Evolutionary conservation across 1,284 basidiomycete genomes (phyloP), one percentile per base, ranked within the genome.

Genomic region (Cryptococcus maquisensis): DNA sequence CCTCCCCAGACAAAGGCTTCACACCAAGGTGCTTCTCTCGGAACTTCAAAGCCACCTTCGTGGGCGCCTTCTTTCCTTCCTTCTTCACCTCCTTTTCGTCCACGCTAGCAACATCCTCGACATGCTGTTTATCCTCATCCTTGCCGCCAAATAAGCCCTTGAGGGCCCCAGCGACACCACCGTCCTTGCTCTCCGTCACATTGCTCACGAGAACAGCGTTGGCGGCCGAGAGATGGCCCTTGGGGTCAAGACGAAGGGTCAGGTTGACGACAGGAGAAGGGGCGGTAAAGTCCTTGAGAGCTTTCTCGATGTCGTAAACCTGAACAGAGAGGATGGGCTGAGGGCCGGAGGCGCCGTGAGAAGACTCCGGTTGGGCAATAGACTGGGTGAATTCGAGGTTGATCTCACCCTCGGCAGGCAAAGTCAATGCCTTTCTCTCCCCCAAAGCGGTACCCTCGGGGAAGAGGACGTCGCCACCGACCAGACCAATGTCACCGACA

Each of bases 91-190:
- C 61, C 10, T 49, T 39, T 16, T 57, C 55, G 18, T 53, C 57
- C 28, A 8, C 28, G 10, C 28, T 32, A 6, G 28, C 28, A 32
- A 32, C 28, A 12, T 63, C 57, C 21, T 62, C 66, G 7, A 55
- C 55, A 32, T 57, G 78, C 69, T 16, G 70, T 24, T 67, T 64
- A 48, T 70, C 66, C 21, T 71, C 68, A 49, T 73, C 71, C 53
- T 80, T 79, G 57, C 81, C 84, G 41, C 86, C 86, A 68, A 95
- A 93, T 57, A 96, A 77, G 37, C 84, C 85, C 77, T 93, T 94
- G 59, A 96, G 76, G 79, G 65, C 72, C 83, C 87, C 87, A 53
- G 86, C 80, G 24, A 90, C 76, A 18, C 86, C 86, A 13, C 88
- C 86, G 53, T 87, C 84, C 65, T 86, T 90, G 66, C 87, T 81